A percentile compares a stretch with the other conserved stretches of the same genome.
Evolutionary conservation across 1,139 yeast genomes (phyloP).

Genomic region (Diutina ranongensis): DNA sequence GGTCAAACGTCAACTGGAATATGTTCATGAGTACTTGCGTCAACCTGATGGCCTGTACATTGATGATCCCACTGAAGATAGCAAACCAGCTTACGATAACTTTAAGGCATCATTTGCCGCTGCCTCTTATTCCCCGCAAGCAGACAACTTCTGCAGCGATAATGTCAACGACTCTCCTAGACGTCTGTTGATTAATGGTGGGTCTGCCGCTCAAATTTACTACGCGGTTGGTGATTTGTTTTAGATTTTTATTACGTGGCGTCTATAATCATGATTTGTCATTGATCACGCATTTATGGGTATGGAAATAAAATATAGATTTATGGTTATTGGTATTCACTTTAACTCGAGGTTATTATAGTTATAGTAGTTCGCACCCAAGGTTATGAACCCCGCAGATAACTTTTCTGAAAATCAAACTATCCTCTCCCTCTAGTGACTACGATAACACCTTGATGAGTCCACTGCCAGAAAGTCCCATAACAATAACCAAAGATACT

Average conservation of each 20-base stretch:
- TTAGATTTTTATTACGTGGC: not conserved
- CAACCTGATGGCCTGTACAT: slow-evolving; percentile 13
- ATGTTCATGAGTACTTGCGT: slow-evolving; percentile 15
- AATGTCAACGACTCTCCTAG: not conserved
- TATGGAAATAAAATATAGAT: not conserved
- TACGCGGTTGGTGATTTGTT: not conserved
- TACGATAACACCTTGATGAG: not conserved
- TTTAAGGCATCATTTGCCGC: slow-evolving; percentile 9
- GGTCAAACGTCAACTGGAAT: slow-evolving; percentile 15
- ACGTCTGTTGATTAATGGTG: slow-evolving; percentile 1
- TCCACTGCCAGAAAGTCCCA: slow-evolving; percentile 1
- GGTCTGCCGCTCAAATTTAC: not conserved
- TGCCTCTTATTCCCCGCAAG: slow-evolving; percentile 5
- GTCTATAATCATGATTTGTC: no score
- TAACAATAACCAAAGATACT: not conserved
- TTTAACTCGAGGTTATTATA: no score
- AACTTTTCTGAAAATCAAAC: not conserved
- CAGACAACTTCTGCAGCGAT: not conserved
- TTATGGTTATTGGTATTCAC: no score
- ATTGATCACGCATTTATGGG: no score
- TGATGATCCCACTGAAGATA: slow-evolving; percentile 11
- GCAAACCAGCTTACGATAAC: slow-evolving; percentile 9
- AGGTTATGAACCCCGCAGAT: not conserved
- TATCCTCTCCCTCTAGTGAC: not conserved
- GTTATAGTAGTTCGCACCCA: no score